Conservation (phyloP, 768 basidiomycete species). For the Clavaria fumosa region DNA sequence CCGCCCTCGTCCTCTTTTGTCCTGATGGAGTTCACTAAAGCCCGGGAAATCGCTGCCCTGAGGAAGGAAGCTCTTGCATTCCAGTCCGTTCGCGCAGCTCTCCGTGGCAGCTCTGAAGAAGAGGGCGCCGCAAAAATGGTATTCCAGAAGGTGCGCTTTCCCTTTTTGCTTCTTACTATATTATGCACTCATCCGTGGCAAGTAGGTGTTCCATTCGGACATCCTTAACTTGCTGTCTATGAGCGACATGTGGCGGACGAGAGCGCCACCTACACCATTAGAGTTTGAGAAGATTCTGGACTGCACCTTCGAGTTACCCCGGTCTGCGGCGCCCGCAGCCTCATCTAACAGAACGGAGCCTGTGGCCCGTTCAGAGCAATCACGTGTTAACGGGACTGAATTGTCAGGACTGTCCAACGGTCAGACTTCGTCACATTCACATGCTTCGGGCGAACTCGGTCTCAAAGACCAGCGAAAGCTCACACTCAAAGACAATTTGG, state of each 20-base stretch:
- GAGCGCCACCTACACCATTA: constrained; percentile 75
- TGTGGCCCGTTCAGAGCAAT: not conserved
- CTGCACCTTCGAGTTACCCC: constrained; percentile 31
- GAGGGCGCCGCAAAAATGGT: constrained; percentile 47
- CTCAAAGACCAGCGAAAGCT: constrained; percentile 77
- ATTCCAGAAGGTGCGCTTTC: constrained; percentile 62
- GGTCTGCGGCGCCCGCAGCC: not conserved
- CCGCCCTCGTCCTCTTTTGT: not conserved
- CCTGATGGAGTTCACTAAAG: constrained; percentile 23
- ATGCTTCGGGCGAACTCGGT: constrained; percentile 12
- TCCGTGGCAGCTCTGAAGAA: constrained; percentile 28
- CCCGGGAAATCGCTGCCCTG: constrained; percentile 78
- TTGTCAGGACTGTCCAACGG: constrained; percentile 10
- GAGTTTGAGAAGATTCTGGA: constrained; percentile 64
- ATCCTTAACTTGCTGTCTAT: constrained; percentile 81
- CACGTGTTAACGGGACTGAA: constrained; percentile 14
- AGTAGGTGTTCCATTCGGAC: constrained; percentile 76
- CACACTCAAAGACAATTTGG: constrained; percentile 64
- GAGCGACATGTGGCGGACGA: constrained; percentile 93
- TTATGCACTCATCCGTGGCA: constrained; percentile 1
- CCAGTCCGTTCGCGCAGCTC: constrained; percentile 54
- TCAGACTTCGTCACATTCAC: constrained; percentile 1
- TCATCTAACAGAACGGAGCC: not conserved
- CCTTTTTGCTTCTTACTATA: not conserved
- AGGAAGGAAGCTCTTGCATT: constrained; percentile 86